Evolutionary conservation across 805 yeast genomes (phyloP).

Genomic region (Scheffersomyces amazonensis): DNA sequence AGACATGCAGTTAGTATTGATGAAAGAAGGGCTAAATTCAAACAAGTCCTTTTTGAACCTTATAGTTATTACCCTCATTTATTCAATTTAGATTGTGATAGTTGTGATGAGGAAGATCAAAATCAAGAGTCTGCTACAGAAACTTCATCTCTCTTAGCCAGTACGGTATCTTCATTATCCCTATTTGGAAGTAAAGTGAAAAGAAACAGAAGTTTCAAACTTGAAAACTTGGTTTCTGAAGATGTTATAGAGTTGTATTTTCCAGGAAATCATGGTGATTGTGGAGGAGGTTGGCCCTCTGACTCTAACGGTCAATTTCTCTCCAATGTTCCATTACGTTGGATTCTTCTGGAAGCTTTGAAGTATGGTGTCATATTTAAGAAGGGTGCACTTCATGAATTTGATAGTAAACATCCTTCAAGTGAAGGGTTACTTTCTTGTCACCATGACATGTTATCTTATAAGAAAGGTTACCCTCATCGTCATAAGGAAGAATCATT

Average conservation of each 20-base stretch:
- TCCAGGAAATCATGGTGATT: conserved; percentile 67
- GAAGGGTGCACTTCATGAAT: conserved; percentile 34
- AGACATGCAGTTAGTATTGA: conserved; percentile 69
- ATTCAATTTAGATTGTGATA: conserved; percentile 4
- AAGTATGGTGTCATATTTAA: conserved; percentile 50
- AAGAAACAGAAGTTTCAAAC: conserved; percentile 1
- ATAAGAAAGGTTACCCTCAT: background rate
- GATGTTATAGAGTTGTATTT: conserved; percentile 57
- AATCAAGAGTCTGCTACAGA: background rate
- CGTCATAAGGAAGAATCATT: background rate
- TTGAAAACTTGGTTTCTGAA: conserved; percentile 13
- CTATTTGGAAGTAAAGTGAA: background rate
- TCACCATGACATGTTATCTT: conserved; percentile 49
- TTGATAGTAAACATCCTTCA: conserved; percentile 37
- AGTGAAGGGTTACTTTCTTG: conserved; percentile 44
- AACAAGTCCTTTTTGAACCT: conserved; percentile 52
- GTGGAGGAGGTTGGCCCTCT: conserved; percentile 64
- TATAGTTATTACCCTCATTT: conserved; percentile 7
- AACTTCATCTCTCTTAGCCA: background rate
- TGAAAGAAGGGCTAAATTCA: conserved; percentile 63
- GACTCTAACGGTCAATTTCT: conserved; percentile 37
- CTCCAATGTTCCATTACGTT: conserved; percentile 53
- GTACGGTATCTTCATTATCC: background rate
- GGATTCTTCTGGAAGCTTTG: conserved; percentile 58
- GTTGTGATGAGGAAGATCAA: conserved; percentile 8